Base-by-base conservation (phyloP, 495 filamentous ascomycete genomes). In the Aspergillus sclerotioniger region DNA sequence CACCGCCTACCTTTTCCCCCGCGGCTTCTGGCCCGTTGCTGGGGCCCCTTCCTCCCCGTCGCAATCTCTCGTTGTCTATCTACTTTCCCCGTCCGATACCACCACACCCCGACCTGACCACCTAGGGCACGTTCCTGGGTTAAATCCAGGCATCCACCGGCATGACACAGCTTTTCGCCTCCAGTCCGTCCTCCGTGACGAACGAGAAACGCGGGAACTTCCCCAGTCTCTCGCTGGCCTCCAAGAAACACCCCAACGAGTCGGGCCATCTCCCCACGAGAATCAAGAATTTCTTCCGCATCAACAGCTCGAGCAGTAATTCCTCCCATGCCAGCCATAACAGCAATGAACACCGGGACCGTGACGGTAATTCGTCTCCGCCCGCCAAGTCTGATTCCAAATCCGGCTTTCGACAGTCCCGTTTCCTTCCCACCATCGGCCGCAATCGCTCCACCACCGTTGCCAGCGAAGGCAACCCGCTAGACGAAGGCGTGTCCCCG, bases 251-350 rank as follows among this genome's bases (percentile, higher is more conserved):
- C 55, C 71, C 79, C 39, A 76, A 72, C 60, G 70, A 77, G 19
- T 75, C 76, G 3, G 71, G 72, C 71, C 90, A 94, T 65, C 85
- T 96, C 64, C 90, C 88, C 33, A 89, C 92, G 69, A 92, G 88
- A 71, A 84, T 98, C 72, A 95, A 89, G 83, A 96, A 93, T 71
- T 98, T 98, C 80, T 98, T 98, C 80, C 91, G 94, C 66, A 96
- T 97, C 77, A 96, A 89, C 72, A 89, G 79, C 64, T 79, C 81
- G 37, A 74, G 78, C 61, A 85, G 74, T 69, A 83, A 82, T 61
- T 73, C 74, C 58, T 78, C 72, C 53, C 67, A 67, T 63, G 69
- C 60, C 45, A 67, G 60, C 51, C 62, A 75, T 51, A 74, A 72
- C 56, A 60, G 51, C 37, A 51, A 28, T 44, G 46, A 52, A 55